Base-by-base conservation (phyloP, 768 basidiomycete genomes). In the Pisolithus sp. region DNA sequence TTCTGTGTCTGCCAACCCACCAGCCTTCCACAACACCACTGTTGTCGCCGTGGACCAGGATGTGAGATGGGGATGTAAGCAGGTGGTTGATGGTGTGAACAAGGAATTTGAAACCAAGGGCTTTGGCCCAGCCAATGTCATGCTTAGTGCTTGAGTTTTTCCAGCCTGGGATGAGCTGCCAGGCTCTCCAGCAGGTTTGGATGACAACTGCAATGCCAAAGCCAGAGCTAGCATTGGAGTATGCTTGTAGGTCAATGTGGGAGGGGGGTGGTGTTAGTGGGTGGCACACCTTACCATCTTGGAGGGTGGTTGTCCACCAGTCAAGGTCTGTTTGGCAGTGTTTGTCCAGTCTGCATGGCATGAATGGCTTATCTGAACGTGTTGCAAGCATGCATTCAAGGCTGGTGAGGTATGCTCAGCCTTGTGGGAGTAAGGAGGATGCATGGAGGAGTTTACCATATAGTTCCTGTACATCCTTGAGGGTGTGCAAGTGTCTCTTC, bases 171-270 rank as follows among this genome's bases (percentile, higher is more conserved):
- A 57, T 4, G 28, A 57, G 28, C 21, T 40, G 23, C 55, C 59
- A 68, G 1, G 63, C 66, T 3, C 58, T 23, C 67, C 66, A 68
- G 13, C 31, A 34, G 4, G 31, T 44, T 0, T 36, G 30, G 34
- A 61, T 56, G 42, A 53, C 36, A 37, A 68, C 43, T 1, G 20
- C 48, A 8, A 62, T 49, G n/a, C n/a, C n/a, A n/a, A n/a, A n/a
- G n/a, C n/a, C n/a, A n/a, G n/a, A n/a, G n/a, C n/a, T n/a, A n/a
- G n/a, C n/a, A n/a, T n/a, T n/a, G n/a, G n/a, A n/a, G n/a, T n/a
- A n/a, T n/a, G n/a, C n/a, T n/a, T n/a, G 18, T 3, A 48, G 5
- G 45, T 62, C 26, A 4, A 36, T 0, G 44, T 12, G 8, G 60
- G 8, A n/a, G n/a, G 17, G 2, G 65, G 65, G 7, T 49, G 49